Evolutionary conservation across 176 grass and related monocot genomes (phyloP), one percentile per base, ranked within the genome.

Genomic region (Miscanthus lutarioriparius): DNA sequence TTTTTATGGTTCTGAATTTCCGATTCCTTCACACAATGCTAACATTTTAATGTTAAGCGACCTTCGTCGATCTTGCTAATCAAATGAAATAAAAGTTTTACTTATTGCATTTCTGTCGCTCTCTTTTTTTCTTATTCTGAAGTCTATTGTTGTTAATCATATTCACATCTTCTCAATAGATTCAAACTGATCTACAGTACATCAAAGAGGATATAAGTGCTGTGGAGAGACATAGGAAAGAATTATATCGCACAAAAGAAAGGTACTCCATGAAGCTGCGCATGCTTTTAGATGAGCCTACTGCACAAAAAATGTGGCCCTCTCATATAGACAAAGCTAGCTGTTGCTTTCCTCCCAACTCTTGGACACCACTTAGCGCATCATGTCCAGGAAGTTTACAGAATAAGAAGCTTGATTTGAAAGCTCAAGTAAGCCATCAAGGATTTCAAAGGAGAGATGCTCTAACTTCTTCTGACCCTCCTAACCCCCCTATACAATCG

Each of bases 121-220:
- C 23, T 61, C 76, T 25, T 22, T 23, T 19, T 28, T 32, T 27
- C 71, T 75, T 83, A 22, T 33, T 25, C 54, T 72, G 25, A 77
- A 66, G 6, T 45, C 17, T 76, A 27, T 84, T 76, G 5, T 78
- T 75, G 6, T 54, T 81, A 47, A 80, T 85, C 70, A 39, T 85
- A 28, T 35, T 38, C 38, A 35, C 15, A 69, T 51, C 51, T 63
- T 68, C 74, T 69, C 64, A 38, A 67, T 88, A 99, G 97, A 94
- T 99, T 78, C 97, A 99, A 92, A 96, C 84, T 93, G 93, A 99
- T 71, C 82, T 99, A 51, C 97, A 99, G 44, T 99, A 92, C 78
- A 96, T 99, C 79, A 99, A 99, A 92, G 97, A 99, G 79, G 97
- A 99, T 89, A 94, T 99, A 91, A 86, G 82, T 33, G 73, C 86